Conservation (phyloP, 2,329 filamentous ascomycete species). For the Coccinonectria pachysandricola region DNA sequence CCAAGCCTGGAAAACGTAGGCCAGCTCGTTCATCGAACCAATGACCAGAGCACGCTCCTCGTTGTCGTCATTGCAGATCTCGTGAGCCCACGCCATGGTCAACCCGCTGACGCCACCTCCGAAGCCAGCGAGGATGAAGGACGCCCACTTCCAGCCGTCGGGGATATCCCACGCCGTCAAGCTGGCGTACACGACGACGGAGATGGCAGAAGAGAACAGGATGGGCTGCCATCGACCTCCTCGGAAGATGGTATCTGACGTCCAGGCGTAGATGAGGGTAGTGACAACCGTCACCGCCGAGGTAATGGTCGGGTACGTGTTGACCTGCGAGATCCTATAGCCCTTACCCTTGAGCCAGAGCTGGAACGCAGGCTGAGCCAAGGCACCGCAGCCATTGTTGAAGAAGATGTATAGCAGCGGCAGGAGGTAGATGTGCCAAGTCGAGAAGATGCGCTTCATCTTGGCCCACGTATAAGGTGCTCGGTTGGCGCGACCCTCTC, state of each 20-base stretch:
- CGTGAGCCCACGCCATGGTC: constrained; percentile 38
- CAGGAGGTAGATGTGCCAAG: constrained; percentile 55
- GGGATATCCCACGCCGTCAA: constrained; percentile 36
- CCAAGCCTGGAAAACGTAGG: constrained; percentile 61
- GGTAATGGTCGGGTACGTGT: constrained; percentile 49
- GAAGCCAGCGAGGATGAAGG: constrained; percentile 46
- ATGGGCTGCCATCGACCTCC: constrained; percentile 55
- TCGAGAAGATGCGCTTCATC: constrained; percentile 48
- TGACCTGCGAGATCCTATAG: constrained; percentile 31
- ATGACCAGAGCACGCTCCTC: constrained; percentile 59
- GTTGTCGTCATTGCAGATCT: constrained; percentile 40
- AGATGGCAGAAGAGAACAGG: constrained; percentile 38
- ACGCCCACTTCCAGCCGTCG: constrained; percentile 51
- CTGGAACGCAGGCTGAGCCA: constrained; percentile 44
- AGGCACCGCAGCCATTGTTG: constrained; percentile 43
- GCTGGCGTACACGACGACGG: constrained; percentile 29
- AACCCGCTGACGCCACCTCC: constrained; percentile 37
- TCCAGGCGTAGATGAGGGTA: constrained; percentile 55
- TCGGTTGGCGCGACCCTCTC: constrained; percentile 34
- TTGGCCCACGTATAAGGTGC: constrained; percentile 34
- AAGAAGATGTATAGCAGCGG: constrained; percentile 51
- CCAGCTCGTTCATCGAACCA: constrained; percentile 58
- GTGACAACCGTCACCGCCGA: constrained; percentile 43
- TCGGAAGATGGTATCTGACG: constrained; percentile 47
- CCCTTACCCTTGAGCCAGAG: constrained; percentile 36